Percentiles rank a stretch among this genome's conserved stretches.
Evolutionary conservation across 1,139 yeast genomes (phyloP).

Genomic region (Yamadazyma triangularis): DNA sequence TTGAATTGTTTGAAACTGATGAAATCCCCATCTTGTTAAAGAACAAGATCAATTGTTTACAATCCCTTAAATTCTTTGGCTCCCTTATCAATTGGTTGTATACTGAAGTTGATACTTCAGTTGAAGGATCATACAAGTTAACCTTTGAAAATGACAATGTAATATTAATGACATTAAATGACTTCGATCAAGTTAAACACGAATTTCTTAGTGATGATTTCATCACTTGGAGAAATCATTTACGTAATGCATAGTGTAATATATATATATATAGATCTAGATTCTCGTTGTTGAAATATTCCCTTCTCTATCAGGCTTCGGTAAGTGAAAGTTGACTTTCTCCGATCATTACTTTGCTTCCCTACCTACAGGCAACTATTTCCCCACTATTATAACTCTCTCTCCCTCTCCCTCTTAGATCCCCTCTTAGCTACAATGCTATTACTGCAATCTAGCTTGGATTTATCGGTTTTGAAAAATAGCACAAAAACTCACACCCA

Average conservation of each 20-base stretch:
- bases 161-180: conserved; percentile 5
- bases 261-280: no score
- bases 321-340: no score
- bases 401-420: no score
- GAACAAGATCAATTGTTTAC: conserved; percentile 65
- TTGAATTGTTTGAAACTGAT: conserved; percentile 75
- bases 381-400: no score
- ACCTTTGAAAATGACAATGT: conserved; percentile 7
- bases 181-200: conserved; percentile 5
- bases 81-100: conserved; percentile 77
- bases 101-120: conserved; percentile 39
- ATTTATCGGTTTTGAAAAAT: neutral
- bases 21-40: conserved; percentile 65
- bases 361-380: no score
- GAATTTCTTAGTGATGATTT: conserved; percentile 13
- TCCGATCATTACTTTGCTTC: no score
- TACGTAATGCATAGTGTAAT: neutral
- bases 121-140: conserved; percentile 8
- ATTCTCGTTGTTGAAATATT: no score
- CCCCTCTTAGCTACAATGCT: no score
- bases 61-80: conserved; percentile 80
- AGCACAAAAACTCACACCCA: no score
- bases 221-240: conserved; percentile 7
- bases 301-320: no score
- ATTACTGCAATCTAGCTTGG: no score